Evolutionary conservation across 2,329 filamentous ascomycete species (phyloP).

Genomic region (Taxawa tesnikishii): DNA sequence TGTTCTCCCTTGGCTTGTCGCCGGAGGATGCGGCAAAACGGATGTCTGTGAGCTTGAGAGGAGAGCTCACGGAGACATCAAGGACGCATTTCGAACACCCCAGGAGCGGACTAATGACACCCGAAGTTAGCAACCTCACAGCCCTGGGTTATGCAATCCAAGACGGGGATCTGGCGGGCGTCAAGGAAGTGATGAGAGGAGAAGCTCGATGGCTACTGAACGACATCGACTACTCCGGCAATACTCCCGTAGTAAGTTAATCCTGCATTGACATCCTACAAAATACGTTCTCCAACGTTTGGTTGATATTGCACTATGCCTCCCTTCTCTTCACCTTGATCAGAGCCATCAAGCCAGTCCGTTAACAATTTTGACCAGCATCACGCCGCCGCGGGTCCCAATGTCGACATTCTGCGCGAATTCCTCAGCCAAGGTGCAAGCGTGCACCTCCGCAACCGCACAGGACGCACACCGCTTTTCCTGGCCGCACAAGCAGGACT

Average conservation of each 20-base stretch:
- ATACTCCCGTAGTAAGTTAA: slow-evolving; percentile 46
- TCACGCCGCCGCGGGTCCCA: slow-evolving; percentile 44
- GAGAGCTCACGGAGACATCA: slow-evolving; percentile 71
- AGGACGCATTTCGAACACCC: slow-evolving; percentile 68
- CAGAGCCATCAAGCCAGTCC: not conserved
- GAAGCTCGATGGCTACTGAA: slow-evolving; percentile 59
- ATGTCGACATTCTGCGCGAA: slow-evolving; percentile 41
- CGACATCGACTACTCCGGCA: slow-evolving; percentile 68
- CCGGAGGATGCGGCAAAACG: slow-evolving; percentile 52
- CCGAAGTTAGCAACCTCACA: slow-evolving; percentile 54
- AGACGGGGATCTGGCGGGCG: slow-evolving; percentile 53
- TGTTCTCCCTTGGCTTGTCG: slow-evolving; percentile 56
- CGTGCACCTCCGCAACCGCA: slow-evolving; percentile 47
- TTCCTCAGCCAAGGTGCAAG: slow-evolving; percentile 45
- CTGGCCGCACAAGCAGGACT: slow-evolving; percentile 46
- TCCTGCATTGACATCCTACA: no score
- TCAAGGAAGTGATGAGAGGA: slow-evolving; percentile 54
- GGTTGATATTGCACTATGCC: no score
- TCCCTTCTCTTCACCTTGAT: no score
- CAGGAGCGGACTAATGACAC: slow-evolving; percentile 35
- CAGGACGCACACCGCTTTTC: slow-evolving; percentile 46
- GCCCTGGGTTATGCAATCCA: slow-evolving; percentile 71
- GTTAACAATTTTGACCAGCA: slow-evolving; percentile 35
- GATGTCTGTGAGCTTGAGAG: slow-evolving; percentile 66
- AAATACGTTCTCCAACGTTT: no score